phyloP scores from a whole-genome alignment of 139 green algal genomes.

The Tetraselmis striata region DNA sequence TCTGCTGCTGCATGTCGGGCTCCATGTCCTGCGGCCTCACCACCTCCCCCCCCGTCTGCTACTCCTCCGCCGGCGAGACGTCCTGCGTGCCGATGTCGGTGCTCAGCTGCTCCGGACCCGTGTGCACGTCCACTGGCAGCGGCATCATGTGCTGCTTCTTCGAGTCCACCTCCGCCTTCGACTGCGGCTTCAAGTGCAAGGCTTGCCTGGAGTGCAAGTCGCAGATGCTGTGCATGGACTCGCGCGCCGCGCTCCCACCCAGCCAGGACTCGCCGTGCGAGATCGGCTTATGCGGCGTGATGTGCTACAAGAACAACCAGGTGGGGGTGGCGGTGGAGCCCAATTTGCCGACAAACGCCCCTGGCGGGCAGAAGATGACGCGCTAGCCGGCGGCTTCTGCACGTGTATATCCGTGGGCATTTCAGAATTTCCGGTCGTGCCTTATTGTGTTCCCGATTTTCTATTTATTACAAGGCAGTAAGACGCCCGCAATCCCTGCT shows the following conservation, averaged over 20 bases:
- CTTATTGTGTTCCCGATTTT: too few relatives aligned
- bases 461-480: too few relatives aligned
- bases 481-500: too few relatives aligned
- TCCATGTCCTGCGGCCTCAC: neutral
- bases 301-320: neutral
- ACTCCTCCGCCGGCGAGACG: neutral
- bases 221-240: neutral
- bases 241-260: neutral
- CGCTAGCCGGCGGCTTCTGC: too few relatives aligned
- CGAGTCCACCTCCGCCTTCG: neutral
- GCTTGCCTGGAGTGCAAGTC: neutral
- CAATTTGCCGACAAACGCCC: neutral
- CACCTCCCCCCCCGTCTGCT: neutral
- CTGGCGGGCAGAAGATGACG: neutral
- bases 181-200: neutral
- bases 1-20: neutral
- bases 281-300: neutral
- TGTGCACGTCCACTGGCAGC: neutral
- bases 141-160: neutral
- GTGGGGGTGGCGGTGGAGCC: neutral
- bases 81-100: neutral
- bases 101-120: neutral
- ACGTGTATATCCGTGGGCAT: too few relatives aligned
- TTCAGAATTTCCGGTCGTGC: too few relatives aligned
- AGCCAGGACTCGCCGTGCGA: neutral